These are phyloP conservation scores for Leccinum colubrinum DNA, from an alignment of 1,284 basidiomycete species.

Conservation along the genomic window DNA sequence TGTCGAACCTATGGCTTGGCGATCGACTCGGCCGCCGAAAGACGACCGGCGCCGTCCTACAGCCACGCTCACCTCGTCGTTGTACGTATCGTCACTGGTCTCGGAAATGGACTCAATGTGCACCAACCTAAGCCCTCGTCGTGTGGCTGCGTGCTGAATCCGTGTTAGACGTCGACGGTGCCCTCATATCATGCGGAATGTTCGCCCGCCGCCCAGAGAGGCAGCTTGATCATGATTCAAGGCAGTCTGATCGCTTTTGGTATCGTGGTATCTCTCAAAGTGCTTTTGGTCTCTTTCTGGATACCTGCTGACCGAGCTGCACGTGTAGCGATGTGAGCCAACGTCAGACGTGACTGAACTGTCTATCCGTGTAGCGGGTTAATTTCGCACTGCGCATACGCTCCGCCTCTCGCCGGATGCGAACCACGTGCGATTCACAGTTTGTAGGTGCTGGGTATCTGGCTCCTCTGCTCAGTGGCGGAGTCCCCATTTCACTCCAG, in stretches of 20 bases:
- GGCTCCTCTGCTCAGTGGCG: too few relatives aligned
- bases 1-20: too few relatives aligned
- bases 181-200: conserved; percentile 68
- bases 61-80: conserved; percentile 51
- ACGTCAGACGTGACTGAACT: too few relatives aligned
- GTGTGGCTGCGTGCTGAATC: conserved; percentile 6
- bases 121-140: conserved; percentile 13
- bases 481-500: too few relatives aligned
- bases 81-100: conserved; percentile 47
- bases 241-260: conserved; percentile 69
- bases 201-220: conserved; percentile 57
- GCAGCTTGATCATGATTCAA: conserved; percentile 68
- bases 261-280: conserved; percentile 39
- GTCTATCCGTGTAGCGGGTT: too few relatives aligned
- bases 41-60: conserved; percentile 43
- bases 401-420: too few relatives aligned
- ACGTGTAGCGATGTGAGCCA: too few relatives aligned
- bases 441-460: too few relatives aligned
- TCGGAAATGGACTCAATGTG: conserved; percentile 67
- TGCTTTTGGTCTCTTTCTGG: background rate
- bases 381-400: too few relatives aligned
- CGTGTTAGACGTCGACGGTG: conserved; percentile 55
- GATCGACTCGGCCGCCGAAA: too few relatives aligned
- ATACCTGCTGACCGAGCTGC: background rate
- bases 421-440: too few relatives aligned